phyloP scores from a whole-genome alignment of 257 asterid species.

The Ilex asprella region DNA sequence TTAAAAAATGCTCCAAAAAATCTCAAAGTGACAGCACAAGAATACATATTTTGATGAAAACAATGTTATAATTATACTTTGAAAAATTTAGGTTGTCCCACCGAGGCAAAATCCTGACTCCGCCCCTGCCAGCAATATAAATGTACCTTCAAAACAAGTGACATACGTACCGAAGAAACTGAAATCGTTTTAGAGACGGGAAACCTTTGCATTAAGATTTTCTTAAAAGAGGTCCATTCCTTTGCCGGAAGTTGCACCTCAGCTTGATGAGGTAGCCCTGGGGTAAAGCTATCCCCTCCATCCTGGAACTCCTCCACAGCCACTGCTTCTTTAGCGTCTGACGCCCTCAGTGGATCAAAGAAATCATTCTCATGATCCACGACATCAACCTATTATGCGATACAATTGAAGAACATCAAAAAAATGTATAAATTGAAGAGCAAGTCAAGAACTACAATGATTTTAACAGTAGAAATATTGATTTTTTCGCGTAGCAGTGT shows the following conservation, averaged over 20 bases:
- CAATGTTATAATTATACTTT: too few relatives aligned
- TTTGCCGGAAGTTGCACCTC: constrained; percentile 26
- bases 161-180: constrained; percentile 37
- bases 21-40: too few relatives aligned
- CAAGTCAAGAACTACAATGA: neutral
- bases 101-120: too few relatives aligned
- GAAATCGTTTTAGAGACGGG: constrained; percentile 51
- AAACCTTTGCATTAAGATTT: constrained; percentile 60
- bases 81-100: too few relatives aligned
- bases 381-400: constrained; percentile 42
- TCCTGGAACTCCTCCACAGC: constrained; percentile 19
- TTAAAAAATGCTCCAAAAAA: too few relatives aligned
- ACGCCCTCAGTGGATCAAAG: constrained; percentile 58
- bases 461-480: too few relatives aligned
- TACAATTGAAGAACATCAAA: constrained; percentile 15
- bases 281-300: constrained; percentile 26
- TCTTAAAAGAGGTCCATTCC: constrained; percentile 69
- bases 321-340: constrained; percentile 24
- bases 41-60: too few relatives aligned
- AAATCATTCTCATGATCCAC: constrained; percentile 24
- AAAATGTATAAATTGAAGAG: neutral
- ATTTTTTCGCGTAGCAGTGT: too few relatives aligned
- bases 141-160: neutral
- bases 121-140: too few relatives aligned
- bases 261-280: constrained; percentile 13